Percentiles rank a stretch among this genome's conserved stretches.
phyloP scores from a whole-genome alignment of 345 rosid species.

The Hibiscus syriacus region DNA sequence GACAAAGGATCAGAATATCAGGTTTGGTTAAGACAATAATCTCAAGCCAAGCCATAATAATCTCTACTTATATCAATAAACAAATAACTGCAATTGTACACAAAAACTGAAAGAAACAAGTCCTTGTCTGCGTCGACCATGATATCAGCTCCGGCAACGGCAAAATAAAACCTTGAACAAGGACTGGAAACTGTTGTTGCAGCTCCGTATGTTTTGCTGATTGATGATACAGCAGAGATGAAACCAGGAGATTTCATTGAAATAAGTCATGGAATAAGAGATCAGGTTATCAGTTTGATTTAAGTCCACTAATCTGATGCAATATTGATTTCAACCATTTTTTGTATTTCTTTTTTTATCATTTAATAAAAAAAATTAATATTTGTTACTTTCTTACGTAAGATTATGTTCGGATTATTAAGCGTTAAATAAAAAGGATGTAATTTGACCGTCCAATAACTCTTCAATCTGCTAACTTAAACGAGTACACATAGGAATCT shows the following conservation, averaged over 20 bases:
- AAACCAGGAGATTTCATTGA: neutral
- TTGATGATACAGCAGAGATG: slow-evolving; percentile 13
- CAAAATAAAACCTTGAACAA: slow-evolving; percentile 20
- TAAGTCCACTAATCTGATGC: neutral
- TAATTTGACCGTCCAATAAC: too few species aligned
- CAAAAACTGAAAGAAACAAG: neutral
- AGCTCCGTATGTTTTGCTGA: slow-evolving; percentile 21
- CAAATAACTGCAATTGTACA: neutral
- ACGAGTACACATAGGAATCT: too few species aligned
- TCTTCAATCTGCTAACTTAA: too few species aligned
- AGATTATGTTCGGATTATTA: too few species aligned
- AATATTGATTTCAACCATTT: too few species aligned
- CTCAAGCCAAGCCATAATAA: neutral
- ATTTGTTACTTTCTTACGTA: too few species aligned
- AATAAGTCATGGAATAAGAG: slow-evolving; percentile 22
- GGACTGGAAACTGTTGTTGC: slow-evolving; percentile 22
- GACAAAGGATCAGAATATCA: slow-evolving; percentile 34
- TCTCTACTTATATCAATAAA: neutral
- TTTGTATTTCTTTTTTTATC: too few species aligned
- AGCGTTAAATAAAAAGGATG: too few species aligned
- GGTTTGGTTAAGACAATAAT: slow-evolving; percentile 32
- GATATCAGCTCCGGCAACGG: neutral
- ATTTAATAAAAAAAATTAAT: too few species aligned
- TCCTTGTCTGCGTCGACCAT: neutral
- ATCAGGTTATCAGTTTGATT: neutral